Base-by-base conservation (phyloP, 148 eudicot genomes). In the Rhododendron vialii region DNA sequence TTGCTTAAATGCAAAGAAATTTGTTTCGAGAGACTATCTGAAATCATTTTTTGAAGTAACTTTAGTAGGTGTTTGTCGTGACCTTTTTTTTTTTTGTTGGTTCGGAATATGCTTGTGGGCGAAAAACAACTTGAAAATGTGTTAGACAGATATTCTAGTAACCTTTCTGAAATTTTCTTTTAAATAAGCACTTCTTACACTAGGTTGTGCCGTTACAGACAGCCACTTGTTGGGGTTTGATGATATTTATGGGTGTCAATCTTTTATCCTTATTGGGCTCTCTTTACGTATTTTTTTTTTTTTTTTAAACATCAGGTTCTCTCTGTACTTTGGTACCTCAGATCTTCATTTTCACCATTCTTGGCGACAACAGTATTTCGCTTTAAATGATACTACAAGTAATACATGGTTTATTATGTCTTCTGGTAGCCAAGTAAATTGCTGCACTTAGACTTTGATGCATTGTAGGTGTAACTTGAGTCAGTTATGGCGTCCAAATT, bases 401-500 rank as follows among this genome's bases (percentile, higher is more conserved):
- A 57, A 17, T 57, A 5, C 9, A 11, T 59, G 73, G 61, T 59
- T 14, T 14, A 15, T 35, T 82, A 14, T 82, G 10, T 82, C 36
- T 4, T 36, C 65, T 8, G 48, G 28, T 59, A 20, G 10, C 24
- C 7, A 33, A 36, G 5, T 82, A 33, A 47, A 47, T 45, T 48
- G 59, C 30, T 33, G 28, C 80, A 8, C 61, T 71, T 38, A 48
- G 5, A 2, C 10, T 81, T 82, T 78, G 83, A 59, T 75, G 75
- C 0, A 5, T 74, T 83, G 22, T 48, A 87, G 87, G 87, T n/a
- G 50, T 85, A 50, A 78, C 48, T 86, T 74, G 83, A 73, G 82
- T 38, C 82, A 24, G 53, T 41, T 36, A 90, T 90, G 92, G 92
- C 92, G 9, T 61, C 92, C 38, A 87, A 85, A 67, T 81, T 92